Evolutionary conservation across 345 rosid genomes (phyloP).

Genomic region (Capsella bursapastoris): DNA sequence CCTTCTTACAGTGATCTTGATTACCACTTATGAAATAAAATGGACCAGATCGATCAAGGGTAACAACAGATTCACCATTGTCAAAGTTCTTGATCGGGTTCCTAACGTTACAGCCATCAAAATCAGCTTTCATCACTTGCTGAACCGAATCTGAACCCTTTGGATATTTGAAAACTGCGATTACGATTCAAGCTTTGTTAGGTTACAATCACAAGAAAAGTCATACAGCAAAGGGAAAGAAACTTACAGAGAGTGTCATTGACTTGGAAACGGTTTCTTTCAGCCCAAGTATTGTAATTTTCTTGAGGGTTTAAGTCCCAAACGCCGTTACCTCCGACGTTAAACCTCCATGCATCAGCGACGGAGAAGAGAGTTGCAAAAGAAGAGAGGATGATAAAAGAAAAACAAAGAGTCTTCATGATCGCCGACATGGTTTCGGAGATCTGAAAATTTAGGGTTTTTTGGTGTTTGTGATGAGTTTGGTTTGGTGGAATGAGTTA

Average conservation of each 20-base stretch:
- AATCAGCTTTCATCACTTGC: constrained; percentile 61
- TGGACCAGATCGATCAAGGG: constrained; percentile 53
- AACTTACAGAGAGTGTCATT: constrained; percentile 67
- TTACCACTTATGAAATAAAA: constrained; percentile 70
- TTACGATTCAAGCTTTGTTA: background rate
- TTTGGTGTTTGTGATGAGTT: background rate
- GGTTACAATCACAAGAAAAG: background rate
- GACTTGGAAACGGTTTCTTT: constrained; percentile 56
- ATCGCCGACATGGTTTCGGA: constrained; percentile 39
- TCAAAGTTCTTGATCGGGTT: constrained; percentile 46
- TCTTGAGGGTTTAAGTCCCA: constrained; percentile 61
- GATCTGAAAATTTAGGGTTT: constrained; percentile 7
- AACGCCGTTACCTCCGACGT: constrained; percentile 68
- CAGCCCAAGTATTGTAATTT: constrained; percentile 61
- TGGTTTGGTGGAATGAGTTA: background rate
- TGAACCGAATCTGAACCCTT: constrained; percentile 66
- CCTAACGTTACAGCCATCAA: constrained; percentile 50
- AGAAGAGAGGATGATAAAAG: constrained; percentile 37
- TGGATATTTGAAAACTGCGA: constrained; percentile 54
- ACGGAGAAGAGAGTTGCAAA: constrained; percentile 34
- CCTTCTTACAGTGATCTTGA: constrained; percentile 53
- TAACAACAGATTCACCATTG: constrained; percentile 48
- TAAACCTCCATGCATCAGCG: constrained; percentile 47
- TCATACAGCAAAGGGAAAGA: background rate
- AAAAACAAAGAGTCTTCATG: constrained; percentile 31